Percentiles rank a stretch among this genome's conserved stretches.
These are phyloP conservation scores for Chytriomyces hyalinus DNA, from an alignment of 192 early-diverging fungal genomes.

Conservation along the genomic window DNA sequence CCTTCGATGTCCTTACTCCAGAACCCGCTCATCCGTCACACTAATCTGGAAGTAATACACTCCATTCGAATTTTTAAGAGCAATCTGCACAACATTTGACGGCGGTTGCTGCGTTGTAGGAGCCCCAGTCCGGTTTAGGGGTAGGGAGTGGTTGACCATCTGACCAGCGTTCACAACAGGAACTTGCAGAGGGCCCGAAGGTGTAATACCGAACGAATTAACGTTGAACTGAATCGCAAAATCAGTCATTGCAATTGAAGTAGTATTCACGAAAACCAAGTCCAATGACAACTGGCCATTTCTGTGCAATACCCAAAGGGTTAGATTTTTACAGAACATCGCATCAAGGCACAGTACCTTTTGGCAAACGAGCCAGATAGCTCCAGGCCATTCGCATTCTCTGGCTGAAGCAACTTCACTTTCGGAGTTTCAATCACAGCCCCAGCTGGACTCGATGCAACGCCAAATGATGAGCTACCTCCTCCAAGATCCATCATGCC, in stretches of 20 bases:
- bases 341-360: neutral
- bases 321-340: neutral
- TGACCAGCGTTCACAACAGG: constrained; percentile 52
- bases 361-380: constrained; percentile 41
- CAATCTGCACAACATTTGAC: constrained; percentile 65
- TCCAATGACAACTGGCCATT: constrained; percentile 68
- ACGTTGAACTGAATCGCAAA: constrained; percentile 84
- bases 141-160: constrained; percentile 51
- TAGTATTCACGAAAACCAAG: constrained; percentile 64
- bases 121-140: constrained; percentile 55
- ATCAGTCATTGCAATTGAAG: constrained; percentile 54
- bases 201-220: constrained; percentile 68
- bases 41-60: constrained; percentile 75
- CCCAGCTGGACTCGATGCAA: neutral
- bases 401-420: constrained; percentile 38
- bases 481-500: constrained; percentile 47
- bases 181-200: constrained; percentile 53
- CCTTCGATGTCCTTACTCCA: neutral
- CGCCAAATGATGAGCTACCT: neutral
- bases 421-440: constrained; percentile 26
- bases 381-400: constrained; percentile 45
- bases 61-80: constrained; percentile 68
- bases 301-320: constrained; percentile 36
- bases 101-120: constrained; percentile 12
- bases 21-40: constrained; percentile 32